Evolutionary conservation across 306 rosid genomes (phyloP).

Genomic region (Cucurbita maxima): DNA sequence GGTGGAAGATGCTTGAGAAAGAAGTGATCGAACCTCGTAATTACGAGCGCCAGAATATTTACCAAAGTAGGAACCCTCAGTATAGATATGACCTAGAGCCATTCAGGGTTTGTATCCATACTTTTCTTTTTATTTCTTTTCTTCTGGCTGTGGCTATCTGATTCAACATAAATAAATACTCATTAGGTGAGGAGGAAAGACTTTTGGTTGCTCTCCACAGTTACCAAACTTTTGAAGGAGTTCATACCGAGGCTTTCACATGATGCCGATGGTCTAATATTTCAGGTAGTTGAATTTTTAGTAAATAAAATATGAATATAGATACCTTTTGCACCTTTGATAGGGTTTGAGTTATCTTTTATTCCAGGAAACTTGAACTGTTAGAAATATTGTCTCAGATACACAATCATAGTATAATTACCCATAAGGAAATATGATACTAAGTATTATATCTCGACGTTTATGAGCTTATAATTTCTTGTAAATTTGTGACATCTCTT

Average conservation of each 20-base stretch:
- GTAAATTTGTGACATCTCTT: not conserved
- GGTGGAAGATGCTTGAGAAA: slow-evolving; percentile 97
- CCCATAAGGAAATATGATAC: not conserved
- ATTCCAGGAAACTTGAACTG: not conserved
- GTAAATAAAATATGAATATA: not conserved
- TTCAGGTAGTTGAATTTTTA: slow-evolving; percentile 53
- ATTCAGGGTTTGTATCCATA: slow-evolving; percentile 53
- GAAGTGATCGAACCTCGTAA: slow-evolving; percentile 96
- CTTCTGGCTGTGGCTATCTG: slow-evolving; percentile 9
- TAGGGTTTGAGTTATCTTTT: not conserved
- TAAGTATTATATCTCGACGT: not conserved
- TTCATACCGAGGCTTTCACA: slow-evolving; percentile 92
- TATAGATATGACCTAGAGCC: slow-evolving; percentile 93
- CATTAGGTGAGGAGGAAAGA: slow-evolving; percentile 89
- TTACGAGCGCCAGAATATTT: slow-evolving; percentile 48
- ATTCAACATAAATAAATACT: slow-evolving; percentile 17
- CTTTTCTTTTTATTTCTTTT: slow-evolving; percentile 1
- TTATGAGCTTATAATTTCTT: not conserved
- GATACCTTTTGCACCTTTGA: not conserved
- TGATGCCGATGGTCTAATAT: slow-evolving; percentile 90
- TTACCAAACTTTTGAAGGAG: slow-evolving; percentile 62
- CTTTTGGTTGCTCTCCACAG: slow-evolving; percentile 92
- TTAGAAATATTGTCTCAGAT: not conserved
- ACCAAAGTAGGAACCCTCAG: slow-evolving; percentile 42
- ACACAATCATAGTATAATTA: not conserved